Evolutionary conservation across 164 flowering plant species (phyloP).

Genomic region (Euptelea pleiosperma): DNA sequence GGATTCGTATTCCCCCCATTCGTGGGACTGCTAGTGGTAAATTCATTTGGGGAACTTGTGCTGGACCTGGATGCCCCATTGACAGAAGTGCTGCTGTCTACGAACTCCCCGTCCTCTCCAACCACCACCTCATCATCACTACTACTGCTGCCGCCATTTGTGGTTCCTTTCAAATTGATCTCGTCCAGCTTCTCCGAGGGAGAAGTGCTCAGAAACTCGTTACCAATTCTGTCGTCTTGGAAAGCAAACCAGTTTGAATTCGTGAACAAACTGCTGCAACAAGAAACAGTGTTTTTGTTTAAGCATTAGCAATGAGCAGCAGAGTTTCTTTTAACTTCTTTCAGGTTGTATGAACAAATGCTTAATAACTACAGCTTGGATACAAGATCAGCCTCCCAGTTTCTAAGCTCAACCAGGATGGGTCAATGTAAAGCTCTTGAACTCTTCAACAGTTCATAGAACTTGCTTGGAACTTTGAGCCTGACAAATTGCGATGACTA

Average conservation of each 20-base stretch:
- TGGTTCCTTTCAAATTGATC: slow-evolving; percentile 52
- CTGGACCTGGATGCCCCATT: slow-evolving; percentile 41
- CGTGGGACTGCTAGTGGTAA: slow-evolving; percentile 16
- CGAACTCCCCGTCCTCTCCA: slow-evolving; percentile 74
- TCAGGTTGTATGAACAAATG: too few relatives aligned
- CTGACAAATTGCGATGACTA: too few relatives aligned
- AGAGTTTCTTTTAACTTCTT: too few relatives aligned
- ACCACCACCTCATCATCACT: slow-evolving; percentile 92
- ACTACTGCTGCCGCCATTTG: slow-evolving; percentile 59
- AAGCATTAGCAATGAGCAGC: neutral
- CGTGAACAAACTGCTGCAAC: slow-evolving; percentile 78
- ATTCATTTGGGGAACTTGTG: slow-evolving; percentile 20
- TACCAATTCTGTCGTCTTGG: slow-evolving; percentile 65
- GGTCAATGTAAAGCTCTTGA: too few relatives aligned
- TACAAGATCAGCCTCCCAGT: too few relatives aligned
- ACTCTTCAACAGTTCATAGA: too few relatives aligned
- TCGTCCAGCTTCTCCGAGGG: slow-evolving; percentile 59
- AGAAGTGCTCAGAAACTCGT: slow-evolving; percentile 48
- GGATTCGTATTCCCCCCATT: slow-evolving; percentile 25
- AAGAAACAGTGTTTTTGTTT: neutral
- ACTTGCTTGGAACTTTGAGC: too few relatives aligned
- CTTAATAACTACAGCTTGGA: too few relatives aligned
- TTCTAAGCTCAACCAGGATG: too few relatives aligned
- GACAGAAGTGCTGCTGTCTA: slow-evolving; percentile 34
- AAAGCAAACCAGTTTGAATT: slow-evolving; percentile 99